These are phyloP conservation scores for Gaeumannomyces sp. DNA, from an alignment of 2,329 filamentous ascomycete genomes.

Conservation along the genomic window DNA sequence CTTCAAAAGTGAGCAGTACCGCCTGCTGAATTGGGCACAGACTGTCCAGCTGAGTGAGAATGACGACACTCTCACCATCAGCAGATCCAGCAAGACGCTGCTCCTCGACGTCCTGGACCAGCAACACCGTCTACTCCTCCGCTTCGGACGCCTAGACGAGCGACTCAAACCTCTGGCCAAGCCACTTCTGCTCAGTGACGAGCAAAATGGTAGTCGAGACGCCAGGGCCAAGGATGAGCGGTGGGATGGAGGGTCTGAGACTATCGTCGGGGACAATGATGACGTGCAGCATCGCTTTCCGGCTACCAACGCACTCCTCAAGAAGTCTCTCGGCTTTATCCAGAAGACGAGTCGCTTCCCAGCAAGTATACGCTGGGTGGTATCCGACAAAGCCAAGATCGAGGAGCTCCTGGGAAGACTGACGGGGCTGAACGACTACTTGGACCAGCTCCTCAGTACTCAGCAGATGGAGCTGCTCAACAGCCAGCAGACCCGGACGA, in stretches of 20 bases:
- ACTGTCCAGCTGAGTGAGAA: not conserved
- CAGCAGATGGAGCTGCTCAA: slow-evolving; percentile 40
- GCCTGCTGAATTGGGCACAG: not conserved
- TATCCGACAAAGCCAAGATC: slow-evolving; percentile 40
- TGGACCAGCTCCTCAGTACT: slow-evolving; percentile 41
- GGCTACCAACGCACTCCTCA: not conserved
- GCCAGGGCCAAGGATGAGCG: too few relatives aligned
- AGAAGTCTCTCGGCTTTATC: not conserved
- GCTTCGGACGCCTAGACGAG: not conserved
- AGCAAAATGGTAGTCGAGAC: not conserved
- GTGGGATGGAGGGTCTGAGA: too few relatives aligned
- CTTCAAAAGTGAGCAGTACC: not conserved
- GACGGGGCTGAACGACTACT: slow-evolving; percentile 38
- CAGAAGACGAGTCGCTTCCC: not conserved
- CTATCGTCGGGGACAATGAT: not conserved
- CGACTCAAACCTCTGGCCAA: not conserved
- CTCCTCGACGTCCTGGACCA: slow-evolving; percentile 8
- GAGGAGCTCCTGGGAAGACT: slow-evolving; percentile 38
- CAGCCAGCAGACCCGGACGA: slow-evolving; percentile 39
- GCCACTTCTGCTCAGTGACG: not conserved
- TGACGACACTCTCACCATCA: not conserved
- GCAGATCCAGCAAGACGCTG: not conserved
- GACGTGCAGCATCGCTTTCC: not conserved
- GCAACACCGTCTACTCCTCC: not conserved
- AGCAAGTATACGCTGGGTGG: slow-evolving; percentile 34